phyloP scores from a whole-genome alignment of 768 basidiomycete genomes.

The Leucosporidium creatinivorum region DNA sequence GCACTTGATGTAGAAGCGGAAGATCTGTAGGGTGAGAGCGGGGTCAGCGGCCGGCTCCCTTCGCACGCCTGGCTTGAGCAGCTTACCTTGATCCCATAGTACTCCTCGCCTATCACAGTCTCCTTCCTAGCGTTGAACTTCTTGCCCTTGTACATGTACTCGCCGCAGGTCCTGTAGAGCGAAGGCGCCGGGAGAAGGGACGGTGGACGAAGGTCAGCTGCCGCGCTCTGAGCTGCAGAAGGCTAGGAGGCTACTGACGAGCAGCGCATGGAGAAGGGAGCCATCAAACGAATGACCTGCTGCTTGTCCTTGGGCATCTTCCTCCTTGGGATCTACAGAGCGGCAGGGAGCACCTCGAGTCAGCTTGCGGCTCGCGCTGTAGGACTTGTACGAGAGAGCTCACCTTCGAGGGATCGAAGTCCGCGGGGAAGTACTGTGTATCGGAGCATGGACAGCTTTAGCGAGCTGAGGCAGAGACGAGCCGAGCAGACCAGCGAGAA shows the following conservation, averaged over 20 bases:
- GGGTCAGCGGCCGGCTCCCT: no score
- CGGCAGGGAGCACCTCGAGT: constrained; percentile 34
- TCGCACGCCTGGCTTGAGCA: not conserved
- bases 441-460: not conserved
- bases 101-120: constrained; percentile 93
- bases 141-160: constrained; percentile 99
- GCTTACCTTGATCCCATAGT: constrained; percentile 91
- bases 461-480: not conserved
- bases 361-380: not conserved
- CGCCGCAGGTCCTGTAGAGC: constrained; percentile 80
- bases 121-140: constrained; percentile 99
- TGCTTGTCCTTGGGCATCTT: constrained; percentile 89
- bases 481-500: not conserved
- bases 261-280: constrained; percentile 89
- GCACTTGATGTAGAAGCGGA: constrained; percentile 46
- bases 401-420: constrained; percentile 78
- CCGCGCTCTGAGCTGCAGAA: not conserved
- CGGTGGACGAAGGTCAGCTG: not conserved
- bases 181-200: not conserved
- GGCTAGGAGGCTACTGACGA: constrained; percentile 38
- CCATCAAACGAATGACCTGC: constrained; percentile 97
- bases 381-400: not conserved
- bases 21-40: constrained; percentile 35
- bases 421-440: constrained; percentile 78
- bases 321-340: constrained; percentile 67